phyloP scores from a whole-genome alignment of 768 basidiomycete species.

The Russula vinacea region DNA sequence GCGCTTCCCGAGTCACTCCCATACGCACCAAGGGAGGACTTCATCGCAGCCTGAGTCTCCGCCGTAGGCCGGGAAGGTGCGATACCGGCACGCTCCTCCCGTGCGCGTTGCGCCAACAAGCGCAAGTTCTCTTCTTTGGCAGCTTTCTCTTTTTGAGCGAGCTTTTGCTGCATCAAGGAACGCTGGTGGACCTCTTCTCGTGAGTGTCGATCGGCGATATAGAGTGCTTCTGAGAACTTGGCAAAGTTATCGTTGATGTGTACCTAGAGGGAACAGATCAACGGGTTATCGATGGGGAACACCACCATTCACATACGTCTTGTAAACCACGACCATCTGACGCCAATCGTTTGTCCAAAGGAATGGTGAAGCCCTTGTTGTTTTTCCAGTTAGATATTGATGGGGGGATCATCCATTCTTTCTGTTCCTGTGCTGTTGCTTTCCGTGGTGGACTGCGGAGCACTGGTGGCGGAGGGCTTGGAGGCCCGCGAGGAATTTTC shows the following conservation, averaged over 20 bases:
- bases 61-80: conserved; percentile 60
- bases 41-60: conserved; percentile 66
- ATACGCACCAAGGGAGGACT: conserved; percentile 78
- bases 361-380: conserved; percentile 99
- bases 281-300: conserved; percentile 1
- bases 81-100: conserved; percentile 88
- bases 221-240: conserved; percentile 95
- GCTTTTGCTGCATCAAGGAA: conserved; percentile 94
- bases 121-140: conserved; percentile 95
- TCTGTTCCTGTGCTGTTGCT: conserved; percentile 95
- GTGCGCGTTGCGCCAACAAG: conserved; percentile 88
- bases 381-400: conserved; percentile 99
- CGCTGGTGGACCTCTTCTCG: conserved; percentile 97
- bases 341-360: conserved; percentile 94
- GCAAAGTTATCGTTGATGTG: conserved; percentile 99
- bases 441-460: conserved; percentile 93
- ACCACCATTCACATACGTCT: conserved; percentile 62
- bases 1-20: conserved; percentile 74
- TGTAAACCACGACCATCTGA: conserved; percentile 98
- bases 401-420: conserved; percentile 99
- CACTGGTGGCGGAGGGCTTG: conserved; percentile 94
- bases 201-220: conserved; percentile 93
- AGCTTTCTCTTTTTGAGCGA: conserved; percentile 98
- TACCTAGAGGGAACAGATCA: conserved; percentile 49
- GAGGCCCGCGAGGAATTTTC: conserved; percentile 96